Evolutionary conservation across 2,329 filamentous ascomycete species (phyloP).

Genomic region (Fusarium sp.): DNA sequence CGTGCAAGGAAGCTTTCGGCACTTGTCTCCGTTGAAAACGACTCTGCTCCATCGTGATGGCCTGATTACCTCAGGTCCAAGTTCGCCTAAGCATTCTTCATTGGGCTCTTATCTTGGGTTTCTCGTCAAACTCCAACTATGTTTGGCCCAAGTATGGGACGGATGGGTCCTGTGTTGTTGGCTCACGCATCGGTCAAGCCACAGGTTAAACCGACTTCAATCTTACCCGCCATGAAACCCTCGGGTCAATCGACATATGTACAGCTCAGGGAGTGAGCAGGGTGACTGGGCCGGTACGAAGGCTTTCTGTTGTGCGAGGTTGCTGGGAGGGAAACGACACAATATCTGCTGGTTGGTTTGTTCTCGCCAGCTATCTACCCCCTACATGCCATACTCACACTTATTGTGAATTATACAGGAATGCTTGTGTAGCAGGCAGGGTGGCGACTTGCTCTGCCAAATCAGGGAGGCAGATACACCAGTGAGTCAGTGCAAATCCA

Average conservation of each 20-base stretch:
- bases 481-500: conserved; percentile 4
- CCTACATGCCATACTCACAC: conserved; percentile 5
- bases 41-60: conserved; percentile 3
- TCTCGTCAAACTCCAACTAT: conserved; percentile 9
- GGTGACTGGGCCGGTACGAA: neutral
- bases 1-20: conserved; percentile 2
- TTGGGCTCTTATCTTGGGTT: conserved; percentile 15
- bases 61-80: neutral
- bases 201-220: neutral
- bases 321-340: neutral
- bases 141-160: conserved; percentile 14
- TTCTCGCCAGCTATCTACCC: neutral
- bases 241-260: neutral
- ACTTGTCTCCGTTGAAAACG: neutral
- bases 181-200: conserved; percentile 3
- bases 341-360: neutral
- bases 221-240: neutral
- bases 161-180: neutral
- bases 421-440: conserved; percentile 27
- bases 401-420: conserved; percentile 16
- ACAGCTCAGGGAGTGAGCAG: neutral
- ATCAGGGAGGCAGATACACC: conserved; percentile 11
- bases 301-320: neutral
- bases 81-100: neutral
- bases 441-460: conserved; percentile 16